Base-by-base conservation (phyloP, 1,139 yeast genomes). In the Entelexis paramagnoliae region DNA sequence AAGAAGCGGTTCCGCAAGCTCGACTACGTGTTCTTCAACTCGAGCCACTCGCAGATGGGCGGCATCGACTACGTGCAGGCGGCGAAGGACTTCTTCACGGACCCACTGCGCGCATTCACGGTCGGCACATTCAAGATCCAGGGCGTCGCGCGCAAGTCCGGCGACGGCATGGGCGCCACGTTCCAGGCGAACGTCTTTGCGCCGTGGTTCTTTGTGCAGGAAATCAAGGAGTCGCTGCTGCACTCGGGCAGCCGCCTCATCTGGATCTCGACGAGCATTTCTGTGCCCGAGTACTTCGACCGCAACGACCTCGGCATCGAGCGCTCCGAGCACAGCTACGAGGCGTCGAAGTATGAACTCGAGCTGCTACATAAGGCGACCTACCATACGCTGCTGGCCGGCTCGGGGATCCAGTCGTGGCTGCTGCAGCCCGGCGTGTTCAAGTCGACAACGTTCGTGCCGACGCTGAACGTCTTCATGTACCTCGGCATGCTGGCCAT, bases 101-200 rank as follows among this genome's bases (percentile, higher is more conserved):
- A 77, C 59, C 96, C 96, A 2, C 67, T 87, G 20, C 77, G 78
- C 46, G 91, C 95, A 1, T 91, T 84, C 17, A 88, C 96, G 0
- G 63, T 65, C 4, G 81, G 80, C 55, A 79, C 80, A 1, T 89
- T 84, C 68, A 89, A 91, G 66, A 74, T 82, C 32, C 97, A 91
- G 69, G 73, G 76, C 54, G 73, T 77, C 3, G 96, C 96, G 2
- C 79, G 81, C 29, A 78, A 75, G 60, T 77, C 95, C 0, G 87
- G 79, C 61, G 76, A 72, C 56, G 88, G 79, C 0, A 62, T 91
- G 72, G 97, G 98, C 1, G 69, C 84, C 35, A 89, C 88, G 6
- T 93, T 91, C 69, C 96, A 91, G 68, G 95, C 95, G 6, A 91
- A 91, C 64, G 95, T 89, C 14, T 85, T 93, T 68, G 95, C 95